Evolutionary conservation across 768 basidiomycete genomes (phyloP), one percentile per base, ranked within the genome.

Genomic region (Dentipellis fragilis): DNA sequence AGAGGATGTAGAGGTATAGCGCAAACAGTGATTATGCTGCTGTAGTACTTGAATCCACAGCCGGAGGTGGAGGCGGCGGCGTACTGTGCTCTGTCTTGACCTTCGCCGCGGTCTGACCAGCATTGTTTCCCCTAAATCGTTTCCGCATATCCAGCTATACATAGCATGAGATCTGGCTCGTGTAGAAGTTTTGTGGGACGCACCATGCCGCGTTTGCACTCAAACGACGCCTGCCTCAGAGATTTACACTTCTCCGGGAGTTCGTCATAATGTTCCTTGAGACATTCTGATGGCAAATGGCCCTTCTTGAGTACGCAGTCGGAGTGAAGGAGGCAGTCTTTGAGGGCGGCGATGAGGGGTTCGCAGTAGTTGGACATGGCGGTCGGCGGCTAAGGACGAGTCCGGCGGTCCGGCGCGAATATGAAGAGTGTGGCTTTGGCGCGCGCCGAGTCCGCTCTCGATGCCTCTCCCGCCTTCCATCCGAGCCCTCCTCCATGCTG

Each of bases 171-270:
- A 34, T 35, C 42, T 50, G 51, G 57, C n/a, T 34, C 34, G 46
- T 4, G 37, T 48, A 52, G 51, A 52, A 29, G 29, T 22, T 49
- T 19, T 34, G 23, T 11, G 22, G 16, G 21, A 73, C 82, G 57
- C 57, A 91, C 90, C 88, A 91, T 87, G 45, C 85, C 89, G 57
- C 90, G 78, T 69, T 95, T 95, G 72, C 93, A 95, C 61, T 94
- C 89, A 62, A 88, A 93, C 0, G 87, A 84, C 10, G 89, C 89
- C 68, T 81, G 83, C 52, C 93, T 77, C 54, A 95, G 71, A 23
- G 81, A 78, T 66, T 82, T 80, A 67, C 93, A 95, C 62, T 86
- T 77, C 62, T 87, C 83, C 2, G 93, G 91, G 22, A 95, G 76
- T 59, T 91, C 85, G 54, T 84, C 73, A 21, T 69, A 72, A 69